Percentiles rank a stretch among this genome's conserved stretches.
These are phyloP conservation scores for Xylaria intraflava DNA, from an alignment of 495 filamentous ascomycete species.

Conservation along the genomic window DNA sequence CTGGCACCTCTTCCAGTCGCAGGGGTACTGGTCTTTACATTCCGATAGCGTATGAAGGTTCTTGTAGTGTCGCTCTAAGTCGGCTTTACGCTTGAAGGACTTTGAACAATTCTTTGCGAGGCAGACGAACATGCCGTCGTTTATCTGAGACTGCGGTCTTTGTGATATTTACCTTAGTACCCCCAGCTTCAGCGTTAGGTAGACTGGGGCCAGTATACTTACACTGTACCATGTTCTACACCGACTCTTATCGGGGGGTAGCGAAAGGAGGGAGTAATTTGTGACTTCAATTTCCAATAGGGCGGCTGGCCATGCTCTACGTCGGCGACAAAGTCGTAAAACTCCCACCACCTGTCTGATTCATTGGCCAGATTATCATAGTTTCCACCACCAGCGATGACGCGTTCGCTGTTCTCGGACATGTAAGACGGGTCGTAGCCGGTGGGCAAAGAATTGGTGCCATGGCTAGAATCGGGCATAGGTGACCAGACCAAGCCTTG, in stretches of 20 bases:
- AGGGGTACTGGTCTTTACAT: constrained; percentile 32
- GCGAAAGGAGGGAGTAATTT: background rate
- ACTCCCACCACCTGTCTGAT: constrained; percentile 3
- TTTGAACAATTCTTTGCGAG: constrained; percentile 23
- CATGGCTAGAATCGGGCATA: background rate
- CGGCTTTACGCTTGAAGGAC: constrained; percentile 39
- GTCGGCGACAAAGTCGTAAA: constrained; percentile 15
- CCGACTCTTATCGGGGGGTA: constrained; percentile 7
- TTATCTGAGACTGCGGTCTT: constrained; percentile 14
- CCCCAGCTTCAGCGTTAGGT: background rate
- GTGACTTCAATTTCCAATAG: constrained; percentile 17
- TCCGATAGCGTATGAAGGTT: constrained; percentile 30
- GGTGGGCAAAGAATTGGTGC: background rate
- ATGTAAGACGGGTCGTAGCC: background rate
- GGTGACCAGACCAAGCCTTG: background rate
- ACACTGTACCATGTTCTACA: constrained; percentile 8
- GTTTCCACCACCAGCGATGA: background rate
- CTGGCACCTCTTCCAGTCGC: constrained; percentile 37
- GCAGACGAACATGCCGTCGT: constrained; percentile 16
- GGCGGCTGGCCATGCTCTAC: constrained; percentile 14
- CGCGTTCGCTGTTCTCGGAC: background rate
- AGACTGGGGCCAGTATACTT: constrained; percentile 2
- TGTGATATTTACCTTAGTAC: constrained; percentile 6
- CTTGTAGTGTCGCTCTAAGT: constrained; percentile 41
- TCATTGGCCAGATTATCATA: background rate